These are phyloP conservation scores for Musa beccarii DNA, from an alignment of 176 grass and related monocot species.

Conservation along the genomic window DNA sequence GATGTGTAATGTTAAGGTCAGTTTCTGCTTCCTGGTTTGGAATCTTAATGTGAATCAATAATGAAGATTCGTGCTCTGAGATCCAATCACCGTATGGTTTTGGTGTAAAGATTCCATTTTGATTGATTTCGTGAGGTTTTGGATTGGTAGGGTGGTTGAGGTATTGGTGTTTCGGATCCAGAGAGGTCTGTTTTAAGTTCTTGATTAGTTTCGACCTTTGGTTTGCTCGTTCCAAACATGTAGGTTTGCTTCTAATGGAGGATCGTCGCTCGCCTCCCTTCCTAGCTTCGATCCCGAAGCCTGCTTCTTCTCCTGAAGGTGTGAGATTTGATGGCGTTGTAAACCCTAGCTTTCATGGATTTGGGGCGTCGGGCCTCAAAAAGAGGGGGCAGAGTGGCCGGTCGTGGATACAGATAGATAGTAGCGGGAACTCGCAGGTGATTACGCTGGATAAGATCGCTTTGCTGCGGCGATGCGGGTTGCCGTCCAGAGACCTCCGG, in stretches of 20 bases:
- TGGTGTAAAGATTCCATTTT: background rate
- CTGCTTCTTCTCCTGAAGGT: conserved; percentile 10
- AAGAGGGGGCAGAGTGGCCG: conserved; percentile 17
- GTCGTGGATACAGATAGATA: conserved; percentile 21
- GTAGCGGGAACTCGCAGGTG: conserved; percentile 7
- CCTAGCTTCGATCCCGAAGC: conserved; percentile 1
- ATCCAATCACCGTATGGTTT: background rate
- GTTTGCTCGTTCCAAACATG: background rate
- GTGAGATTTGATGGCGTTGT: conserved; percentile 3
- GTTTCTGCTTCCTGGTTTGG: no score
- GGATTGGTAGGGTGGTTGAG: no score
- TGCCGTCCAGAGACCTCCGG: conserved; percentile 19
- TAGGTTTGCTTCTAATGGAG: conserved; percentile 4
- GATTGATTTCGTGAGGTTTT: no score
- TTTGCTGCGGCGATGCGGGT: conserved; percentile 11
- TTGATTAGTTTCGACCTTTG: background rate
- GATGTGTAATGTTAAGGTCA: no score
- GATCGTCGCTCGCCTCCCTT: background rate
- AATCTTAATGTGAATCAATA: no score
- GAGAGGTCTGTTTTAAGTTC: background rate
- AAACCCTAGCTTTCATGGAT: conserved; percentile 2
- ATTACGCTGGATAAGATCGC: conserved; percentile 11
- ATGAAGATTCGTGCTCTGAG: background rate
- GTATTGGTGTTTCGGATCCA: no score
- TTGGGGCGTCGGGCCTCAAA: conserved; percentile 6